These are phyloP conservation scores for Mycena alexandri DNA, from an alignment of 768 basidiomycete genomes.

Conservation along the genomic window DNA sequence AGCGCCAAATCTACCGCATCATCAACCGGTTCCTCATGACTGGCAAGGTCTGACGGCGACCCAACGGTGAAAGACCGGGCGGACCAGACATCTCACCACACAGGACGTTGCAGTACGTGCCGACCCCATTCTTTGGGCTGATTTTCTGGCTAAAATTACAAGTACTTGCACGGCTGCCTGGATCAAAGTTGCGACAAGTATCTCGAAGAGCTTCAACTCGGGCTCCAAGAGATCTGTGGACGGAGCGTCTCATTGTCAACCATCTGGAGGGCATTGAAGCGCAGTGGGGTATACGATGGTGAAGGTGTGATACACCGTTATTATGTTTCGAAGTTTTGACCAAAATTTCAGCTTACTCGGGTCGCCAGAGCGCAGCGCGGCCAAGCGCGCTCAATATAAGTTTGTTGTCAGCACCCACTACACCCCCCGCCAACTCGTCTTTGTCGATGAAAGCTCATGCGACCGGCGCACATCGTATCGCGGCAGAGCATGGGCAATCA, in stretches of 20 bases:
- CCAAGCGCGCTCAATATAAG: conserved; percentile 15
- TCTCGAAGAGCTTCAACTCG: conserved; percentile 44
- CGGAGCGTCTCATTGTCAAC: conserved; percentile 40
- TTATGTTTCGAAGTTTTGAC: neutral
- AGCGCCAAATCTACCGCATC: too few species aligned
- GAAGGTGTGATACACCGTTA: conserved; percentile 38
- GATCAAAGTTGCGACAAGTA: conserved; percentile 43
- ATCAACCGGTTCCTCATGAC: too few species aligned
- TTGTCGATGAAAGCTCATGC: conserved; percentile 38
- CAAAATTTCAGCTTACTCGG: conserved; percentile 35
- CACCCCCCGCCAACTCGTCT: conserved; percentile 30
- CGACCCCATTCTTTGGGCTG: too few species aligned
- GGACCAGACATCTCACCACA: too few species aligned
- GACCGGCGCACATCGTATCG: conserved; percentile 40
- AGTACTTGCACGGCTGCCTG: conserved; percentile 26
- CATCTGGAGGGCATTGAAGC: conserved; percentile 41
- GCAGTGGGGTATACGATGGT: conserved; percentile 42
- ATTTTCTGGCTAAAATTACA: too few species aligned
- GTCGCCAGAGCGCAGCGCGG: conserved; percentile 31
- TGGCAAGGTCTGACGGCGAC: too few species aligned
- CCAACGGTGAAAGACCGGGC: too few species aligned
- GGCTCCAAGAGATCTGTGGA: conserved; percentile 37
- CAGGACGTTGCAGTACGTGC: too few species aligned
- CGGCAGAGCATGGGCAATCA: conserved; percentile 40
- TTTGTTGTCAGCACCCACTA: conserved; percentile 27